Evolutionary conservation across 2,329 filamentous ascomycete species (phyloP).

Genomic region (Talaromyces atroroseus): DNA sequence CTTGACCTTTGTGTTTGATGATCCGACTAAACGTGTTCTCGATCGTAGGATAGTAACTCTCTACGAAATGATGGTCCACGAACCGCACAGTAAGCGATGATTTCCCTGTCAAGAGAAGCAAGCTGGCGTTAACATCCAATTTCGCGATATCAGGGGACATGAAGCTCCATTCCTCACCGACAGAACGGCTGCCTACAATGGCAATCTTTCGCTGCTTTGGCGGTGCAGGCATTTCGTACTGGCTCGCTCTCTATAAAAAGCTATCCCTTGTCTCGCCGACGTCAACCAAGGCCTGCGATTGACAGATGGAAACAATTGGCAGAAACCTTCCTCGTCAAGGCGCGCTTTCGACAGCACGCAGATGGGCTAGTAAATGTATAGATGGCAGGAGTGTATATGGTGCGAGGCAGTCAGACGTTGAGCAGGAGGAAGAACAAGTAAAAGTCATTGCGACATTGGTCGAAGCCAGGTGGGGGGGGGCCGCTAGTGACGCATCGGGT

Average conservation of each 20-base stretch:
- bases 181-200: slow-evolving; percentile 89
- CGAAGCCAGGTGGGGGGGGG: not conserved
- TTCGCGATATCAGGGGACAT: not conserved
- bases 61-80: slow-evolving; percentile 96
- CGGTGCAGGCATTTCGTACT: slow-evolving; percentile 56
- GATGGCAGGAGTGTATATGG: not conserved
- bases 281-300: not conserved
- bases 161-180: slow-evolving; percentile 54
- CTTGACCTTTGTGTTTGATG: slow-evolving; percentile 87
- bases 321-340: not conserved
- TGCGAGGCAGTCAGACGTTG: not conserved
- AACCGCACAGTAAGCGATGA: slow-evolving; percentile 95
- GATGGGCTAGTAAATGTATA: not conserved
- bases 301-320: not conserved
- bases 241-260: not conserved
- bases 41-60: slow-evolving; percentile 98
- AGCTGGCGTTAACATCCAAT: slow-evolving; percentile 7
- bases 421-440: not conserved
- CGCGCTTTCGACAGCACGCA: too few species aligned
- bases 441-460: not conserved
- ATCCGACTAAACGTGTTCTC: slow-evolving; percentile 98
- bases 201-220: slow-evolving; percentile 91
- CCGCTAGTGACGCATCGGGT: not conserved
- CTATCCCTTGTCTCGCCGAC: not conserved
- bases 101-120: slow-evolving; percentile 57